phyloP scores from a whole-genome alignment of 495 filamentous ascomycete genomes.

The Talaromyces wortmannii region DNA sequence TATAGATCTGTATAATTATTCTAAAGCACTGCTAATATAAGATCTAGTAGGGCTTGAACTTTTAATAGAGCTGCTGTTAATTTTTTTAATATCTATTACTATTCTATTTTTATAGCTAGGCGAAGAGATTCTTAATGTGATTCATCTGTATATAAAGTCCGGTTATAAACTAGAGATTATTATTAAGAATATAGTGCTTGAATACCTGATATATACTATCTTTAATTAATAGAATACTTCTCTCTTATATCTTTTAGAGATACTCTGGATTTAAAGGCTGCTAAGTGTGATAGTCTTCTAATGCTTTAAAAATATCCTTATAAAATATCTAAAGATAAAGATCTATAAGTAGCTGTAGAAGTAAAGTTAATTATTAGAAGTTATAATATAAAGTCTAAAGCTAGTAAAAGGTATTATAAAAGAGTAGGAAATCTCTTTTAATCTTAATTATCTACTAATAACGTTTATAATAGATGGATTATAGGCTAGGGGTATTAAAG shows the following conservation, averaged over 20 bases:
- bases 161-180: conserved; percentile 3
- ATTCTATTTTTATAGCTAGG: not conserved
- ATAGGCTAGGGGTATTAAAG: too few species aligned
- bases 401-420: too few species aligned
- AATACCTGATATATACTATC: not conserved
- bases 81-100: conserved; percentile 1
- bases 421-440: too few species aligned
- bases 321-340: too few species aligned
- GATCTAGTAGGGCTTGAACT: not conserved
- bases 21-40: conserved; percentile 3
- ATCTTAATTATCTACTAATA: too few species aligned
- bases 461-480: too few species aligned
- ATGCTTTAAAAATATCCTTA: conserved; percentile 1
- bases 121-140: not conserved
- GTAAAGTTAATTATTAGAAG: too few species aligned
- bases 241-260: not conserved
- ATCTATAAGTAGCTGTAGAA: too few species aligned
- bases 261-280: not conserved
- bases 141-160: not conserved
- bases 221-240: not conserved
- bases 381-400: too few species aligned
- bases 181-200: conserved; percentile 1
- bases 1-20: too few species aligned
- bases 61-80: conserved; percentile 1
- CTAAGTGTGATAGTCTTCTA: not conserved